phyloP scores from a whole-genome alignment of 176 grass and related monocot species.

The Panicum miliaceum region DNA sequence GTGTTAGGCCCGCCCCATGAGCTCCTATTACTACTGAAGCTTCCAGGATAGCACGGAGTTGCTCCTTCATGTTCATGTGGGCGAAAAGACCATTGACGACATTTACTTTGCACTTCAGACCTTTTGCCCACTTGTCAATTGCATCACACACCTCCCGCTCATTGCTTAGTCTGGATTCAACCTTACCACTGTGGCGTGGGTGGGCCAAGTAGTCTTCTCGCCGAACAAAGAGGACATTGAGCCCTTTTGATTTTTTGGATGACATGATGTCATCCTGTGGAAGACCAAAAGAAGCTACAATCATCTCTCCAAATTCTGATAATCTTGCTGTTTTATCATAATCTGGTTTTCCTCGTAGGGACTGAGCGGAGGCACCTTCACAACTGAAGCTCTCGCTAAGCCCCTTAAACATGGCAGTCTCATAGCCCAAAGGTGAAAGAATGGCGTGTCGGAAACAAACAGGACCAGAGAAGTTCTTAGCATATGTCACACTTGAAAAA shows the following conservation, averaged over 20 bases:
- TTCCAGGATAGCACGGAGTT: constrained; percentile 76
- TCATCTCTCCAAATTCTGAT: constrained; percentile 97
- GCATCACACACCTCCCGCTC: constrained; percentile 73
- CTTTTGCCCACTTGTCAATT: constrained; percentile 74
- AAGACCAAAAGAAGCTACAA: constrained; percentile 72
- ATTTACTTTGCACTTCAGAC: constrained; percentile 77
- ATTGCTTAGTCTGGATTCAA: constrained; percentile 91
- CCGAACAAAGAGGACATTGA: constrained; percentile 91
- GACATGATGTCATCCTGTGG: constrained; percentile 46
- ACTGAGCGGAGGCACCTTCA: constrained; percentile 55
- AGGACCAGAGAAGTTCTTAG: constrained; percentile 83
- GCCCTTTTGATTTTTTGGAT: constrained; percentile 46
- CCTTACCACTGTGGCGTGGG: constrained; percentile 85
- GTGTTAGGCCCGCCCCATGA: constrained; percentile 93
- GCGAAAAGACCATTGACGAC: constrained; percentile 89
- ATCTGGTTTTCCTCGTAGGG: constrained; percentile 57
- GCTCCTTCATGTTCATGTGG: constrained; percentile 94
- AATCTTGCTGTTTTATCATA: constrained; percentile 74
- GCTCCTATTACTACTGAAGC: constrained; percentile 89
- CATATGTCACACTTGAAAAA: constrained; percentile 84
- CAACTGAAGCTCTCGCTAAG: constrained; percentile 77
- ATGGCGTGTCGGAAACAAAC: constrained; percentile 90
- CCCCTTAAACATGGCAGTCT: constrained; percentile 95
- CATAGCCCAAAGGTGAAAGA: constrained; percentile 95
- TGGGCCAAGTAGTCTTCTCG: constrained; percentile 96